phyloP scores from a whole-genome alignment of 2,329 filamentous ascomycete species.

The Aspergillus caelatus region DNA sequence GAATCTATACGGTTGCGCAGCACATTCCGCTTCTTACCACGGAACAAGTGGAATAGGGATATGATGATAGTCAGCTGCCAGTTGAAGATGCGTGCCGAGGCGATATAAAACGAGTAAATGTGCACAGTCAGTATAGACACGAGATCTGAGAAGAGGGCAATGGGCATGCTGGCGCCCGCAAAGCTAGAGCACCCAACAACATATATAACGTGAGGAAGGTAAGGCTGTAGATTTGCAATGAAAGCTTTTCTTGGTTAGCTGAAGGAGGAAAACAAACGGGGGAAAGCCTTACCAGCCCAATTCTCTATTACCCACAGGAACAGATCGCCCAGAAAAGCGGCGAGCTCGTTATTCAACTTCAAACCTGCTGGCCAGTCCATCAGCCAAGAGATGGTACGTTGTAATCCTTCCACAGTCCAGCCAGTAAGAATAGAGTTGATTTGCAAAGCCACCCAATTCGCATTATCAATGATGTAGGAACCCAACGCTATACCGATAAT shows the following conservation, averaged over 20 bases:
- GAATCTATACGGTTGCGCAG: constrained; percentile 97
- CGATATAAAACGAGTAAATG: constrained; percentile 97
- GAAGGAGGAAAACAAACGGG: neutral
- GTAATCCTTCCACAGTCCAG: constrained; percentile 87
- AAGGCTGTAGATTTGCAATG: constrained; percentile 75
- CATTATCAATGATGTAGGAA: constrained; percentile 96
- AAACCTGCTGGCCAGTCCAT: constrained; percentile 94
- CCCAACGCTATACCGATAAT: constrained; percentile 97
- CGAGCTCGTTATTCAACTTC: constrained; percentile 92
- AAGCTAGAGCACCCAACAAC: constrained; percentile 94
- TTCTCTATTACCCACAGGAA: constrained; percentile 99
- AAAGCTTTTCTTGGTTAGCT: constrained; percentile 57
- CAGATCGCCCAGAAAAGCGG: constrained; percentile 88
- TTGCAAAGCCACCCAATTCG: constrained; percentile 76
- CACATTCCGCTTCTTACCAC: constrained; percentile 96
- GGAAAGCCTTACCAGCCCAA: constrained; percentile 71
- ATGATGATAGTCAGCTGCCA: constrained; percentile 98
- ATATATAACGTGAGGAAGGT: constrained; percentile 84
- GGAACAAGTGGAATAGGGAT: constrained; percentile 97
- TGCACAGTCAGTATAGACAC: constrained; percentile 89
- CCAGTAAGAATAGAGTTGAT: constrained; percentile 74
- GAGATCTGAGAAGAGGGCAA: constrained; percentile 92
- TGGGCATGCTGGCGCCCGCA: constrained; percentile 93
- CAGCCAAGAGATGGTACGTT: constrained; percentile 88
- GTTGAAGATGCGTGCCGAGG: constrained; percentile 94